Base-by-base conservation (phyloP, 441 rosid species). In the Viola pubescens region DNA sequence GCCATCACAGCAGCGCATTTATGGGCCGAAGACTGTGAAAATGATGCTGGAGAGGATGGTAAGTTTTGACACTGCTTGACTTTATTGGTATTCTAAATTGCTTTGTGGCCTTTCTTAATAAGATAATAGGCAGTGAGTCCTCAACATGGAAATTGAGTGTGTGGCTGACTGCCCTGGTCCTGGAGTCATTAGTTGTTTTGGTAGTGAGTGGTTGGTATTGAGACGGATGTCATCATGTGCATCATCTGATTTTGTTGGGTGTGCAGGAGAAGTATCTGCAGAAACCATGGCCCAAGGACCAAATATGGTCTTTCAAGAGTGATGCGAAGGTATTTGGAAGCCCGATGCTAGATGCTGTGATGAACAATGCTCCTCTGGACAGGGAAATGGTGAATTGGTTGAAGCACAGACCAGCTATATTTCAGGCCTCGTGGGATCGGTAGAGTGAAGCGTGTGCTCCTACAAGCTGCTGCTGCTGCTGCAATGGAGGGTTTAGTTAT, bases 211-310 rank as follows among this genome's bases (percentile, higher is more conserved):
- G 6, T 43, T 43, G 46, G 6, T 5, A 46, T 46, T 8, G 11
- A 4, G 4, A 8, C 11, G 48, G 37, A 51, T 6, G 7, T 6
- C 4, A 14, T 59, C 5, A 34, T 16, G 60, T 65, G 37, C 4
- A 48, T 16, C 52, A 26, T 39, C 47, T 45, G 42, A 19, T 19
- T 19, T 19, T 19, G 26, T 19, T 19, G 26, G 26, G 26, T 19
- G 26, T 42, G 16, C 79, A 94, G 98, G 91, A 81, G 65, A 94
- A 87, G 72, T 94, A 80, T 56, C 80, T 92, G 0, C 98, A 94
- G 71, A 87, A 74, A 75, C 80, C 92, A 0, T 94, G 99, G 99
- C 96, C 98, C 3, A 85, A 82, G 80, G 97, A 94, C 65, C 86
- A 81, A 64, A 91, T 91, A 73, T 94, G 99, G 99, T 73, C 84